phyloP scores from a whole-genome alignment of 1,284 basidiomycete genomes.

The Grifola frondosa region DNA sequence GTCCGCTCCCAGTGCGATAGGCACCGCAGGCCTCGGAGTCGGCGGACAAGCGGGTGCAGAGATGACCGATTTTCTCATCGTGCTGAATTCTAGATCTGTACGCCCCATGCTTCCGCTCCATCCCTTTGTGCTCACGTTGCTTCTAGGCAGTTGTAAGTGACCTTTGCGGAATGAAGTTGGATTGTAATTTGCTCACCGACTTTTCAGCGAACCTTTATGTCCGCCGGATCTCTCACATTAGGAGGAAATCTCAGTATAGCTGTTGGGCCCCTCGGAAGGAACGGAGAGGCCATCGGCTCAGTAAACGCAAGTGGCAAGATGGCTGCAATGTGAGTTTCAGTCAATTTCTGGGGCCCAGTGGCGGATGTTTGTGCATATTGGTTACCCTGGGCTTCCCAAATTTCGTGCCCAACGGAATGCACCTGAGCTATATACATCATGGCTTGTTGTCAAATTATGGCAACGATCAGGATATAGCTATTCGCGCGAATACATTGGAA shows the following conservation, averaged over 20 bases:
- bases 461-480: too few relatives aligned
- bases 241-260: slow-evolving; percentile 94
- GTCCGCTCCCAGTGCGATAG: slow-evolving; percentile 94
- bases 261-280: slow-evolving; percentile 90
- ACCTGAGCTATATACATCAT: too few relatives aligned
- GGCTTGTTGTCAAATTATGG: too few relatives aligned
- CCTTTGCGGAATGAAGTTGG: too few relatives aligned
- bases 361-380: too few relatives aligned
- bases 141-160: slow-evolving; percentile 60
- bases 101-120: slow-evolving; percentile 31
- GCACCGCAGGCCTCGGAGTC: slow-evolving; percentile 90
- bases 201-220: slow-evolving; percentile 85
- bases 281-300: slow-evolving; percentile 89
- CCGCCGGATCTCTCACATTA: slow-evolving; percentile 87
- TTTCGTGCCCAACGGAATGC: background rate
- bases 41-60: slow-evolving; percentile 85
- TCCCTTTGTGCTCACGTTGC: slow-evolving; percentile 13
- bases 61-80: slow-evolving; percentile 93
- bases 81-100: slow-evolving; percentile 82
- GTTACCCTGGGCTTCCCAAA: slow-evolving; percentile 3
- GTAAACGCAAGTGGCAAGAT: slow-evolving; percentile 86
- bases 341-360: too few relatives aligned
- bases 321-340: slow-evolving; percentile 82
- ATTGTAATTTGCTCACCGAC: background rate
- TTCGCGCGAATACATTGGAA: too few relatives aligned